phyloP scores from a whole-genome alignment of 805 yeast species.

The Kodamaea laetipori region DNA sequence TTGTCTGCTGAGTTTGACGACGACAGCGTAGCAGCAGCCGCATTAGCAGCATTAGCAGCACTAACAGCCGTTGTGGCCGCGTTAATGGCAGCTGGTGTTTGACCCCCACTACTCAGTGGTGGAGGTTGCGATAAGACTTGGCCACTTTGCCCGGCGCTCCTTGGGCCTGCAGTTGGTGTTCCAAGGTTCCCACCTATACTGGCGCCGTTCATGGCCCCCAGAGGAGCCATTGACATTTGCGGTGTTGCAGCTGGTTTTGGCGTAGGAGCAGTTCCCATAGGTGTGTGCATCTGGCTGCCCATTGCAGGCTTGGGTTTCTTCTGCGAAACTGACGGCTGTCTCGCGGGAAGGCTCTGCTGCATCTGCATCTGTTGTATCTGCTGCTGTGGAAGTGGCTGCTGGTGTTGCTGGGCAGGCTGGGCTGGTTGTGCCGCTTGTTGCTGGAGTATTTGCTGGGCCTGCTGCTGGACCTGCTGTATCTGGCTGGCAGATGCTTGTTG shows the following conservation, averaged over 20 bases:
- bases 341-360: conserved; percentile 8
- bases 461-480: conserved; percentile 18
- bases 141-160: background rate
- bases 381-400: conserved; percentile 10
- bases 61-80: conserved; percentile 34
- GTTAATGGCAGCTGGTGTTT: conserved; percentile 9
- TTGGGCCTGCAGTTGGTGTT: conserved; percentile 8
- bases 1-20: conserved; percentile 11
- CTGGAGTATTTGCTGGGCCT: conserved; percentile 17
- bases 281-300: conserved; percentile 11
- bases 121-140: background rate
- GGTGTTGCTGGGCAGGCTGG: conserved; percentile 16
- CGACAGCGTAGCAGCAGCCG: conserved; percentile 12
- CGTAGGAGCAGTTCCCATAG: conserved; percentile 5
- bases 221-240: conserved; percentile 7
- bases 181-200: conserved; percentile 31
- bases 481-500: conserved; percentile 15
- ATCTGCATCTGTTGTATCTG: conserved; percentile 13
- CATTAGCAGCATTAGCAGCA: conserved; percentile 52
- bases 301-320: conserved; percentile 3
- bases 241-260: conserved; percentile 11
- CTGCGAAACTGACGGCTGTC: conserved; percentile 7
- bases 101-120: conserved; percentile 3
- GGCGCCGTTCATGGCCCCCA: conserved; percentile 20
- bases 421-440: conserved; percentile 14